These are phyloP conservation scores for Colletotrichum sp. DNA, from an alignment of 2,329 filamentous ascomycete species.

Conservation along the genomic window DNA sequence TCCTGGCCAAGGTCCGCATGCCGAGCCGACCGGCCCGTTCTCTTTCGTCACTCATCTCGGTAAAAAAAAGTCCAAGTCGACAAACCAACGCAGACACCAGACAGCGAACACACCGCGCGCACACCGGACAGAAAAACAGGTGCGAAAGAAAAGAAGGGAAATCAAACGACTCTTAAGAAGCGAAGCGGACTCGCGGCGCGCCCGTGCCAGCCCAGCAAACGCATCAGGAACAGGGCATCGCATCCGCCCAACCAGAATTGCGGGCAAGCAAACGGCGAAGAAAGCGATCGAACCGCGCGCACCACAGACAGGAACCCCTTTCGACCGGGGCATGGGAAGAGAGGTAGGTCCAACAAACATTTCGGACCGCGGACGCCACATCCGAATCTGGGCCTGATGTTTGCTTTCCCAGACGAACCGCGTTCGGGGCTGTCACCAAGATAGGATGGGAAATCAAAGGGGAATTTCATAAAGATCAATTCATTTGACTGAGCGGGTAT, in stretches of 20 bases:
- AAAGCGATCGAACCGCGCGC: not conserved
- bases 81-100: not conserved
- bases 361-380: not conserved
- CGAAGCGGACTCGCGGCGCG: not conserved
- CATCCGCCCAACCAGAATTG: not conserved
- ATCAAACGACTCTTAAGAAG: not conserved
- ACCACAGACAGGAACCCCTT: not conserved
- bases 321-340: not conserved
- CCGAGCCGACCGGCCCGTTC: not conserved
- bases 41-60: conserved; percentile 1
- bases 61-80: not conserved
- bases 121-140: not conserved
- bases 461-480: not conserved
- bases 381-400: not conserved
- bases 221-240: not conserved
- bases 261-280: not conserved
- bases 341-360: not conserved
- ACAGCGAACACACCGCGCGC: not conserved
- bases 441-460: not conserved
- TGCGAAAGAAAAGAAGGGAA: too few relatives aligned
- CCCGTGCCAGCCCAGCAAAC: not conserved
- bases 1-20: not conserved
- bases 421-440: not conserved
- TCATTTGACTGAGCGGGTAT: conserved; percentile 6
- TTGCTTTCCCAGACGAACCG: not conserved